Conservation (phyloP, 2,329 filamentous ascomycete species). For the Colletotrichum tropicale region DNA sequence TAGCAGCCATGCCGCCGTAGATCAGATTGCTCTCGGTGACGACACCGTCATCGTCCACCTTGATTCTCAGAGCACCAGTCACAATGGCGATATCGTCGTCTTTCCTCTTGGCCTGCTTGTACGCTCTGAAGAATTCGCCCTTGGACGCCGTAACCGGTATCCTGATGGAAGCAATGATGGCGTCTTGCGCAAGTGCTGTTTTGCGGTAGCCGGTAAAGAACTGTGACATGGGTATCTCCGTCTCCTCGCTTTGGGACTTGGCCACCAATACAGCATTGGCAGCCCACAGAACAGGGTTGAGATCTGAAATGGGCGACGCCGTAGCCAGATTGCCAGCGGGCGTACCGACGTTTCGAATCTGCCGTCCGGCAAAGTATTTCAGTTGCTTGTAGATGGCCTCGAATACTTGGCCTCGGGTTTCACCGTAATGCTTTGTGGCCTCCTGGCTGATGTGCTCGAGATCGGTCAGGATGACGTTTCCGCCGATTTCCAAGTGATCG, state of each 20-base stretch:
- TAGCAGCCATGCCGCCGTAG: conserved; percentile 94
- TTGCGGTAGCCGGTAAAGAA: conserved; percentile 93
- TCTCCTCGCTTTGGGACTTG: conserved; percentile 74
- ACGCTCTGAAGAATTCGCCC: conserved; percentile 85
- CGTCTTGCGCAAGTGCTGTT: conserved; percentile 81
- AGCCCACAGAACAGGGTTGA: conserved; percentile 93
- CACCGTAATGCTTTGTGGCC: conserved; percentile 80
- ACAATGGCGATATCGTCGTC: conserved; percentile 99
- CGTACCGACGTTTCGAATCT: conserved; percentile 97
- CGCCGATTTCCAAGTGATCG: conserved; percentile 87
- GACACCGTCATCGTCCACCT: conserved; percentile 69
- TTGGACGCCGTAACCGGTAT: conserved; percentile 78
- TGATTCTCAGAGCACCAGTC: conserved; percentile 81
- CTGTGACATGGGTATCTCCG: conserved; percentile 85
- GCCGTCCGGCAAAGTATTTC: conserved; percentile 90
- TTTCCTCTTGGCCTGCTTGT: conserved; percentile 96
- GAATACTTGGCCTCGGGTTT: conserved; percentile 76
- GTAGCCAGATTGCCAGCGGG: conserved; percentile 94
- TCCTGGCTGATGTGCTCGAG: conserved; percentile 83
- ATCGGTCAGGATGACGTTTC: conserved; percentile 91
- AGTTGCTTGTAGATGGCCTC: conserved; percentile 92
- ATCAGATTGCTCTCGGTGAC: conserved; percentile 81
- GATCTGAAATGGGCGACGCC: conserved; percentile 92
- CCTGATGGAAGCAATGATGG: conserved; percentile 84
- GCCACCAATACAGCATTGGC: conserved; percentile 83